Base-by-base conservation (phyloP, 2,329 filamentous ascomycete genomes). In the Teratosphaeria nubilosa region DNA sequence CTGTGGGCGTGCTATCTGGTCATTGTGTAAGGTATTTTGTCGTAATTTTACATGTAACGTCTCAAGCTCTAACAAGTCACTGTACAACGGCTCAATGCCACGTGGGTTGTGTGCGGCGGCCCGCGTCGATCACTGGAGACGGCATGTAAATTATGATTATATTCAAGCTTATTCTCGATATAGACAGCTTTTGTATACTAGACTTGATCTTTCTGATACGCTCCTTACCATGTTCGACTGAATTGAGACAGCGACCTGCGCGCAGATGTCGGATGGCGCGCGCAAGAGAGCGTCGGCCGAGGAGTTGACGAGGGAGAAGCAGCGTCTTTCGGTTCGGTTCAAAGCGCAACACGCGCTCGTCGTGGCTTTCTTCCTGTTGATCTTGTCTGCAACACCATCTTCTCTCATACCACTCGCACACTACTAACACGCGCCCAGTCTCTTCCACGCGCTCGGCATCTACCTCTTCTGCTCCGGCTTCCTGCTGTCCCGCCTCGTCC, bases 381-480 rank as follows among this genome's bases (percentile, higher is more conserved):
- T 91, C 70, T 75, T 89, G 71, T 83, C 61, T 16, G 60, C 32
- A 20, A 48, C 32, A 34, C 5, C 16, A 54, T 27, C 27, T 30
- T 31, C 24, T 52, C 25, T 57, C 16, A 55, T 50, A 22, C 41
- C 6, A 20, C 5, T 22, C 5, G n/a, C 14, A 22, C n/a, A n/a
- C n/a, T 25, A 52, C 60, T 64, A 51, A 65, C 30, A 2, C 32
- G 13, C 22, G 24, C 6, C 37, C 65, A 86, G 84, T 62, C 68
- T 81, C 63, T 81, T 96, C 48, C 94, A 99, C 71, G 78, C 82
- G 52, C 77, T 87, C 37, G 92, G 91, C 60, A 86, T 97, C 67
- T 89, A 88, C 70, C 87, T 96, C 70, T 99, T 99, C 75, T 95
- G 90, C 27, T 91, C 87, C 71, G 94, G 94, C 41, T 99, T 99